phyloP scores from a whole-genome alignment of 306 rosid species.

The Cotoneaster glaucophyllus region DNA sequence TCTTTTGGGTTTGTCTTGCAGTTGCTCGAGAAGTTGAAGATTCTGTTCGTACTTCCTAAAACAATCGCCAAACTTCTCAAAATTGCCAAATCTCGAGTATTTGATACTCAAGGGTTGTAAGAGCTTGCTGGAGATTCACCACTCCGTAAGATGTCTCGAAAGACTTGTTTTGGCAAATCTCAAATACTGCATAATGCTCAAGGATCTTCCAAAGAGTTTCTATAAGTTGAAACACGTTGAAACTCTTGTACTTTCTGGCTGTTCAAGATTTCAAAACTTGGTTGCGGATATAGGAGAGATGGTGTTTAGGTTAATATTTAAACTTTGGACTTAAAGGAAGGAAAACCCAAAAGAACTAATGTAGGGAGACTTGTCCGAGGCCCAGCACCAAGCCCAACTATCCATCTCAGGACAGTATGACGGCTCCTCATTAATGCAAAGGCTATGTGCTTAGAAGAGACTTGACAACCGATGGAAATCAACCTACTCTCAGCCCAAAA shows the following conservation, averaged over 20 bases:
- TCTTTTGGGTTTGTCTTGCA: not conserved
- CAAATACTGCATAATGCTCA: slow-evolving; percentile 18
- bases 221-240: slow-evolving; percentile 18
- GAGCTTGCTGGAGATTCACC: slow-evolving; percentile 6
- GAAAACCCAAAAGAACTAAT: too few relatives aligned
- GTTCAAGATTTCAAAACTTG: slow-evolving; percentile 26
- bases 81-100: slow-evolving; percentile 31
- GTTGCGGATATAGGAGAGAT: slow-evolving; percentile 30
- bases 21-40: slow-evolving; percentile 20
- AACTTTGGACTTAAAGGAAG: too few relatives aligned
- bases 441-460: too few relatives aligned
- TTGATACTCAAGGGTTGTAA: slow-evolving; percentile 23
- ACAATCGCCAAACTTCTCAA: slow-evolving; percentile 31
- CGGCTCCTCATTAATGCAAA: too few relatives aligned
- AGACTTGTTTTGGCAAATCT: slow-evolving; percentile 20
- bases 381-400: too few relatives aligned
- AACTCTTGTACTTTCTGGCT: slow-evolving; percentile 33
- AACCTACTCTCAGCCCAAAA: too few relatives aligned
- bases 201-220: slow-evolving; percentile 19
- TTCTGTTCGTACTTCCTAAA: slow-evolving; percentile 24
- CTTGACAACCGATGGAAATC: too few relatives aligned
- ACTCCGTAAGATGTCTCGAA: slow-evolving; percentile 12
- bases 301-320: too few relatives aligned
- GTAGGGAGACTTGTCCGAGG: too few relatives aligned
- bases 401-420: too few relatives aligned